Evolutionary conservation across 306 rosid species (phyloP), one percentile per base, ranked within the genome.

Genomic region (Rubus parviflorus): DNA sequence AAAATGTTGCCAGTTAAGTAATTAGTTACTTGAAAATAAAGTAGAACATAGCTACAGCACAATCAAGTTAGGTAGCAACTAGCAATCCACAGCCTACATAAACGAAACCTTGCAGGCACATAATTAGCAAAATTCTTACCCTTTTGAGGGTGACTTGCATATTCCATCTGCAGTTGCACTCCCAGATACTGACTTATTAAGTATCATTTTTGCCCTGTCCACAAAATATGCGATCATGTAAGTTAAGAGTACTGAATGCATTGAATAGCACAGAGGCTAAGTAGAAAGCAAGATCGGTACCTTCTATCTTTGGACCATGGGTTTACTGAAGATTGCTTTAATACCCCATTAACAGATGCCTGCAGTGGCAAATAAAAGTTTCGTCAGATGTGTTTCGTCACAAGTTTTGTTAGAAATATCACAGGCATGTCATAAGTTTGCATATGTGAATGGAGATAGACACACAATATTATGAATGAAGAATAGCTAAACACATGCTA

Each of bases 291-390:
- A 77, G 65, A 63, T 64, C 23, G 1, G 3, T 88, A 92, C 98
- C 96, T 89, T 85, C 74, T 81, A 77, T 76, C 73, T 80, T 77
- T 85, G 63, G 88, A 81, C 74, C 58, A 75, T 68, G 73, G 84
- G 70, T 80, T 85, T 68, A 72, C 73, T 41, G 89, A 75, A 60
- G 87, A 79, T 85, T 85, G 85, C 77, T 72, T 88, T 40, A 70
- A 45, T 43, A 76, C 70, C 64, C 79, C 86, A 70, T 73, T 77
- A 49, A 74, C 83, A 75, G 92, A 84, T 70, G 83, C 92, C 98
- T 89, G 81, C 64, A 74, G 58, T 72, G 52, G 45, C 70, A 67
- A 67, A 70, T 13, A 64, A 45, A 47, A 60, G 47, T 52, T 73
- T 68, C 48, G 13, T 73, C 76, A 79, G 65, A 49, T 16, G 46